Conservation (phyloP, 2,329 filamentous ascomycete genomes). For the Claviceps sp. region DNA sequence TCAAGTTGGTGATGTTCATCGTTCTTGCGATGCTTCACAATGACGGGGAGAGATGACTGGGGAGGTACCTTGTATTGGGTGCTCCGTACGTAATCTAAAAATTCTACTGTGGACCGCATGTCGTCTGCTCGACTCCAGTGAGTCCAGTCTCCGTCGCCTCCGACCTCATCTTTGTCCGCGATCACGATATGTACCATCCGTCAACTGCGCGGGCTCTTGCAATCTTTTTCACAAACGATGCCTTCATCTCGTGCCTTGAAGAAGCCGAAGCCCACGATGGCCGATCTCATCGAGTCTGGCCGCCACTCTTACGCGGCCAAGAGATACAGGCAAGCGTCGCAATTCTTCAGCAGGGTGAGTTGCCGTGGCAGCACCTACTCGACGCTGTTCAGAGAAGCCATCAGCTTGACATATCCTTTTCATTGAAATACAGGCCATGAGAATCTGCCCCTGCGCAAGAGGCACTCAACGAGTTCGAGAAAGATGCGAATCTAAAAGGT, state of each 20-base stretch:
- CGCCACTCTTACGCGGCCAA: constrained; percentile 20
- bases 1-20: too few species aligned
- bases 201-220: constrained; percentile 6
- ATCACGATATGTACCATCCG: neutral
- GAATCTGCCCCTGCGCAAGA: constrained; percentile 20
- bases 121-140: too few species aligned
- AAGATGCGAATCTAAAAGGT: neutral
- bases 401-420: neutral
- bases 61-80: too few species aligned
- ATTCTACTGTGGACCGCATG: too few species aligned
- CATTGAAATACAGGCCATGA: constrained; percentile 20
- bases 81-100: too few species aligned
- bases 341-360: constrained; percentile 23
- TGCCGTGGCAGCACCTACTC: neutral
- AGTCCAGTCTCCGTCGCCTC: neutral
- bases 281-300: constrained; percentile 16
- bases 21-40: too few species aligned
- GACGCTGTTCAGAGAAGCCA: neutral
- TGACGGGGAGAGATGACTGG: too few species aligned
- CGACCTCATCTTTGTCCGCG: neutral
- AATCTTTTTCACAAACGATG: constrained; percentile 6
- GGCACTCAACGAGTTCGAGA: constrained; percentile 17
- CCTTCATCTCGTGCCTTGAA: constrained; percentile 4
- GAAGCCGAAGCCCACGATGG: constrained; percentile 1
- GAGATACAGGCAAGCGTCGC: constrained; percentile 22